Percentiles rank a stretch among this genome's conserved stretches.
Evolutionary conservation across 345 rosid genomes (phyloP).

Genomic region (Reutealis trisperma): DNA sequence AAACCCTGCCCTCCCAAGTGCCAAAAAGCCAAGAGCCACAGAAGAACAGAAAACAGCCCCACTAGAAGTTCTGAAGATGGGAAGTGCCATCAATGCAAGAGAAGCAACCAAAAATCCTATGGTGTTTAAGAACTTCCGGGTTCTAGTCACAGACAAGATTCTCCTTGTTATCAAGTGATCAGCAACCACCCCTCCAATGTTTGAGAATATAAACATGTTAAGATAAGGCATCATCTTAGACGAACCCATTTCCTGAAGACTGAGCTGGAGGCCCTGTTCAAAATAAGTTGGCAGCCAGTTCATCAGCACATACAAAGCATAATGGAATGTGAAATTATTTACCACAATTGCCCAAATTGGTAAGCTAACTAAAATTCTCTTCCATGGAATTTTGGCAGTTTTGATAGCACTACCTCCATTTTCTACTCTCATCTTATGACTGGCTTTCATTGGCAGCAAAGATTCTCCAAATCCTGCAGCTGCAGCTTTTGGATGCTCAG

Average conservation of each 20-base stretch:
- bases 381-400: slow-evolving; percentile 81
- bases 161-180: slow-evolving; percentile 82
- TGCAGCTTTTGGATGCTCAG: slow-evolving; percentile 87
- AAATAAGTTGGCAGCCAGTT: slow-evolving; percentile 96
- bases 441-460: slow-evolving; percentile 59
- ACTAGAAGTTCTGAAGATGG: slow-evolving; percentile 66
- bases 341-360: slow-evolving; percentile 95
- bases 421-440: slow-evolving; percentile 61
- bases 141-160: slow-evolving; percentile 71
- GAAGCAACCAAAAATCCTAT: slow-evolving; percentile 82
- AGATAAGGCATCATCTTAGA: slow-evolving; percentile 97
- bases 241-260: slow-evolving; percentile 96
- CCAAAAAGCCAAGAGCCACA: slow-evolving; percentile 86
- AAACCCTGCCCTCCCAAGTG: slow-evolving; percentile 95
- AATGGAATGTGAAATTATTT: slow-evolving; percentile 94
- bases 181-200: slow-evolving; percentile 88
- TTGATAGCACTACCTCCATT: slow-evolving; percentile 47
- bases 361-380: slow-evolving; percentile 62
- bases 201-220: slow-evolving; percentile 96
- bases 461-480: slow-evolving; percentile 89
- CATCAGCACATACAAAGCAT: slow-evolving; percentile 90
- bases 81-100: slow-evolving; percentile 75
- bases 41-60: slow-evolving; percentile 92
- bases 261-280: slow-evolving; percentile 83
- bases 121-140: slow-evolving; percentile 80